phyloP scores from a whole-genome alignment of 1,284 basidiomycete species.

The Takashimella tepidaria region DNA sequence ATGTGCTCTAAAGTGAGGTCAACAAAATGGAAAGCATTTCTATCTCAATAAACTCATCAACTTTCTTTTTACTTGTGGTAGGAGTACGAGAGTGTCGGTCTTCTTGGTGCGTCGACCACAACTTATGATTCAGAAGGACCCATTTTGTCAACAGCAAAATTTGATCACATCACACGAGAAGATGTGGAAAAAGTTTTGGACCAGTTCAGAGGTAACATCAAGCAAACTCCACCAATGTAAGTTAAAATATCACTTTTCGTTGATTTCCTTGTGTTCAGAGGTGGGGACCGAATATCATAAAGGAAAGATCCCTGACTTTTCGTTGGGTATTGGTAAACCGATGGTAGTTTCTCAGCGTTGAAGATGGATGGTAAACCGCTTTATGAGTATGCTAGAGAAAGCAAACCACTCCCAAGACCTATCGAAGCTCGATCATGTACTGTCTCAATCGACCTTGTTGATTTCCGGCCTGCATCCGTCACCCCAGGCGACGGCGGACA shows the following conservation, averaged over 20 bases:
- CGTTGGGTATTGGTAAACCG: slow-evolving; percentile 3
- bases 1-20: slow-evolving; percentile 80
- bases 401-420: slow-evolving; percentile 82
- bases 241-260: too few species aligned
- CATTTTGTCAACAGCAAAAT: slow-evolving; percentile 67
- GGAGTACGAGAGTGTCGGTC: slow-evolving; percentile 87
- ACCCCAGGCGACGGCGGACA: slow-evolving; percentile 42
- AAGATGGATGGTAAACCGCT: slow-evolving; percentile 97
- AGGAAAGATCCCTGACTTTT: too few species aligned
- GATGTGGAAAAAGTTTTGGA: slow-evolving; percentile 65
- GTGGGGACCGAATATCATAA: too few species aligned
- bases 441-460: slow-evolving; percentile 63
- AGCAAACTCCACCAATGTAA: slow-evolving; percentile 86
- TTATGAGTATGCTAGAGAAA: slow-evolving; percentile 92
- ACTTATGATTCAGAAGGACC: slow-evolving; percentile 87
- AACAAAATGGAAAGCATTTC: background rate
- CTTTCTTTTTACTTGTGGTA: slow-evolving; percentile 39
- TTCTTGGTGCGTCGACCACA: slow-evolving; percentile 92
- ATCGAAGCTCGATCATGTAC: slow-evolving; percentile 83
- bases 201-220: slow-evolving; percentile 80
- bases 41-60: too few species aligned
- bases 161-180: slow-evolving; percentile 76
- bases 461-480: slow-evolving; percentile 45
- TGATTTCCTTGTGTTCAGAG: too few species aligned
- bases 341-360: slow-evolving; percentile 82